Evolutionary conservation across 208 protist genomes (phyloP), one percentile per base, ranked within the genome.

Genomic region (Leishmania gerbilli): DNA sequence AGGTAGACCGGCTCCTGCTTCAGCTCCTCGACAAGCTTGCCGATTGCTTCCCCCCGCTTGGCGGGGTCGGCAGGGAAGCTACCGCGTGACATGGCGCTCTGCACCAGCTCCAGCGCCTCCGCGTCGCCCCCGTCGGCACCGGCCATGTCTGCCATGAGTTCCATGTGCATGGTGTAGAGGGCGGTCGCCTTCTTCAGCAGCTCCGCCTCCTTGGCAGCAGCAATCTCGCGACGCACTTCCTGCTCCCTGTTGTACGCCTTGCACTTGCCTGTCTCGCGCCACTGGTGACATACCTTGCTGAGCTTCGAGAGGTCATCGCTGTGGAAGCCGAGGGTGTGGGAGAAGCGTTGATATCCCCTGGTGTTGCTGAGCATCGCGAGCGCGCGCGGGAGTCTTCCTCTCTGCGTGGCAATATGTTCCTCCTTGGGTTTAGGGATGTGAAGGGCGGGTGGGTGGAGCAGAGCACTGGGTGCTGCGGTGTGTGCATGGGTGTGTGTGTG

Each of bases 291-390:
- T 24, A 91, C 49, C 37, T 65, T 72, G 19, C 79, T 40, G 45
- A 92, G 86, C 65, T 83, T 71, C 0, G 88, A 85, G 17, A 87
- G 67, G 15, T 83, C 86, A 67, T 91, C 89, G 4, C 77, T 77
- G 68, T 79, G 89, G 40, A 40, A 79, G 21, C 88, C 87, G 72
- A 93, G 83, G 19, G 86, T 74, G 31, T 71, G 82, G 1, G 88
- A 91, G 81, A 78, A 85, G 53, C 75, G 65, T 24, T 77, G 40
- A 69, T 90, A 86, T 27, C 92, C 92, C 21, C 72, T 77, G 0
- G 91, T 93, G 80, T 89, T 91, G 67, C 92, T 95, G 27, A 97
- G 68, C 94, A 97, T 97, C 40, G 68, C 58, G 53, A 34, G 42
- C 56, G 40, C 42, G 74, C 11, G 74, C n/a, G 31, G 11, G 31